phyloP scores from a whole-genome alignment of 2,329 filamentous ascomycete genomes.

The Colletotrichum eremochloae region DNA sequence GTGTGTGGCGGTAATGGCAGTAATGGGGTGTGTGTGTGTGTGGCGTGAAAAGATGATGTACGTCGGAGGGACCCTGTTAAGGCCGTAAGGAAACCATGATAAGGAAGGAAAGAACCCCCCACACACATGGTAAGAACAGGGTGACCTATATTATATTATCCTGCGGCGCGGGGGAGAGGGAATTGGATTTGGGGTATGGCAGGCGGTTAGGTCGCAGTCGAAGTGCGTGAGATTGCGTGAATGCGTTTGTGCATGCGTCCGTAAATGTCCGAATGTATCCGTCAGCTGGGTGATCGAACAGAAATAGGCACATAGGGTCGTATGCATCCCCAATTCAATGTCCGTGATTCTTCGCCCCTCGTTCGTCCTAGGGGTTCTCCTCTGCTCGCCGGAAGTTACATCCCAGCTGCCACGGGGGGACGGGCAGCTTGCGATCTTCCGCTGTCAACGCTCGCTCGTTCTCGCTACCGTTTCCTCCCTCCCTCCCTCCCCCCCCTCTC shows the following conservation, averaged over 20 bases:
- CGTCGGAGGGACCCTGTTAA: background rate
- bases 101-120: background rate
- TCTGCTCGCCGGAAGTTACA: background rate
- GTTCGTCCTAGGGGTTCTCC: background rate
- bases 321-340: background rate
- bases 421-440: background rate
- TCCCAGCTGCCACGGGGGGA: background rate
- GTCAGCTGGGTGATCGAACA: background rate
- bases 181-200: background rate
- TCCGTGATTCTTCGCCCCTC: background rate
- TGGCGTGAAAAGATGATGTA: background rate
- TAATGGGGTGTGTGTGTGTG: no score
- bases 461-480: background rate
- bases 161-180: background rate
- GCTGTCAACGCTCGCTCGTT: background rate
- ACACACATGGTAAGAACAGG: slow-evolving; percentile 8
- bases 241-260: background rate
- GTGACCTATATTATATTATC: background rate
- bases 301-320: background rate
- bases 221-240: no score
- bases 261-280: slow-evolving; percentile 3
- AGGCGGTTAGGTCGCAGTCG: background rate
- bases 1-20: no score
- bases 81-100: background rate
- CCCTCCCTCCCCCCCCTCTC: background rate